phyloP scores from a whole-genome alignment of 768 basidiomycete genomes.

The Amanita polypyramis region DNA sequence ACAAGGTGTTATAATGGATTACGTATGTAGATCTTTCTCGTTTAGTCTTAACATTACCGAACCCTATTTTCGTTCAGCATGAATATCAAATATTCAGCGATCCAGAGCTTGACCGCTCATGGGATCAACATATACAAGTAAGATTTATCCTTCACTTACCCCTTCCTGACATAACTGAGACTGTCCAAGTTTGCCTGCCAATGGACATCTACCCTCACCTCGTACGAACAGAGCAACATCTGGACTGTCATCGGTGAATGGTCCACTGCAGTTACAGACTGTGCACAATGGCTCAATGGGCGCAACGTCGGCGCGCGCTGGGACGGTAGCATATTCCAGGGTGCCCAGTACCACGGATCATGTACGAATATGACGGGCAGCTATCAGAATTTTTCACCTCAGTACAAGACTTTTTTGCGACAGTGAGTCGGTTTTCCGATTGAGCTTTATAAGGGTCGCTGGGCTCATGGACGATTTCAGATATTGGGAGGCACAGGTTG shows the following conservation, averaged over 20 bases:
- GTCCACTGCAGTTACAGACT: slow-evolving; percentile 66
- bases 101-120: slow-evolving; percentile 39
- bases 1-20: slow-evolving; percentile 58
- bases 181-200: slow-evolving; percentile 41
- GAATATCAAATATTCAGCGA: slow-evolving; percentile 68
- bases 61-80: slow-evolving; percentile 30
- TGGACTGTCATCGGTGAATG: slow-evolving; percentile 80
- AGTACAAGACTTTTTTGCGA: slow-evolving; percentile 54
- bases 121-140: slow-evolving; percentile 47
- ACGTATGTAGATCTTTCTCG: slow-evolving; percentile 25
- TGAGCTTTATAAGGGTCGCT: not conserved
- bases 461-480: slow-evolving; percentile 18
- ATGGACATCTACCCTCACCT: slow-evolving; percentile 30
- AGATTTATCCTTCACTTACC: slow-evolving; percentile 11
- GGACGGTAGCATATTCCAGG: slow-evolving; percentile 40
- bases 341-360: slow-evolving; percentile 40
- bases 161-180: not conserved
- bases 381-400: slow-evolving; percentile 42
- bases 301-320: slow-evolving; percentile 60
- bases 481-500: slow-evolving; percentile 76
- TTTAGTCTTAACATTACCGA: not conserved
- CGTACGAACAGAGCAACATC: slow-evolving; percentile 42
- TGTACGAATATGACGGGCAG: slow-evolving; percentile 57
- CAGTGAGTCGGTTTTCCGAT: slow-evolving; percentile 27
- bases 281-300: slow-evolving; percentile 73